Conservation (phyloP, 805 yeast species). For the Saccharomycopsis sp. region DNA sequence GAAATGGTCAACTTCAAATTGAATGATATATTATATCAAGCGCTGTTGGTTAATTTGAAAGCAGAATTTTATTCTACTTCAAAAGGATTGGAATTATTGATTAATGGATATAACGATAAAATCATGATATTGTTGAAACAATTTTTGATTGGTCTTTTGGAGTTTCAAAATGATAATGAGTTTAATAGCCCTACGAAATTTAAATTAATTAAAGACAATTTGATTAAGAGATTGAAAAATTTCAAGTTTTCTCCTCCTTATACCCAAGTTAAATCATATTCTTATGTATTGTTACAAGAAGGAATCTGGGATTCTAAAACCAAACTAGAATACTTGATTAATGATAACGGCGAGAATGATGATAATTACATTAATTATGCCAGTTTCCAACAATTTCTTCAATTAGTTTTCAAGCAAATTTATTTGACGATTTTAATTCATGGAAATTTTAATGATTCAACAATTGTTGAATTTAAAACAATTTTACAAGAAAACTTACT, state of each 20-base stretch:
- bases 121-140: conserved; percentile 53
- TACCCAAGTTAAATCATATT: conserved; percentile 59
- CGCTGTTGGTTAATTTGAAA: conserved; percentile 70
- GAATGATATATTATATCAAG: conserved; percentile 73
- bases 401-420: conserved; percentile 39
- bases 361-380: conserved; percentile 43
- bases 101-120: conserved; percentile 83
- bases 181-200: conserved; percentile 42
- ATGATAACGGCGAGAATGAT: conserved; percentile 30
- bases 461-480: not conserved
- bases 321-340: conserved; percentile 41
- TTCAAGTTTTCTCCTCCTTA: conserved; percentile 72
- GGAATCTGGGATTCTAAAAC: conserved; percentile 60
- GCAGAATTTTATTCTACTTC: conserved; percentile 51
- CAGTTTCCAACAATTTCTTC: conserved; percentile 36
- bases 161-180: conserved; percentile 15
- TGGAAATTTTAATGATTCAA: conserved; percentile 55
- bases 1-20: conserved; percentile 72
- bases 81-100: conserved; percentile 62
- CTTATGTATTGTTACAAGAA: conserved; percentile 63
- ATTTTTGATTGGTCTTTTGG: conserved; percentile 46
- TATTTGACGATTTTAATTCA: conserved; percentile 66
- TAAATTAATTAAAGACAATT: conserved; percentile 56
- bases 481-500: not conserved
- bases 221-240: conserved; percentile 57